Evolutionary conservation across 495 filamentous ascomycete genomes (phyloP), one percentile per base, ranked within the genome.

Genomic region (Aspergillus bertholletiae): DNA sequence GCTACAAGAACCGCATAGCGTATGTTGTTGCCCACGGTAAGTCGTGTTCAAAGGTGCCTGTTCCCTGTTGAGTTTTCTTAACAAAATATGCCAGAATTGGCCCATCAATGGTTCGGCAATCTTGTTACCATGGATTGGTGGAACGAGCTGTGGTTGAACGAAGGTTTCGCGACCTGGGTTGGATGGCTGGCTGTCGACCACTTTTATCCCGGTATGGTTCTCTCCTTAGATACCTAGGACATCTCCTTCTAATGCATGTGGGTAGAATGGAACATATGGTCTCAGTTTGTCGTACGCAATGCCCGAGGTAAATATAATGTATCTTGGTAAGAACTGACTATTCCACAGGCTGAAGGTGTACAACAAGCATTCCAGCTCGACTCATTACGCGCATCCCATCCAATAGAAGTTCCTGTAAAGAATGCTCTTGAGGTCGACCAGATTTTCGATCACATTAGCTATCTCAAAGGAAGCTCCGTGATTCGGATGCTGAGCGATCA

Each of bases 101-200:
- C 94, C 26, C 94, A 98, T 70, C 94, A 97, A 74, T 98, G 94
- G 94, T 98, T 97, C 64, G 94, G 94, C 27, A 96, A 98, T 66
- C 82, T 97, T 17, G 94, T 97, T 17, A 82, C 79, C 2, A 80
- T 82, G 76, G 82, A 86, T 59, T 88, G 84, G 82, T 97, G 94
- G 94, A 92, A 88, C 66, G 94, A 96, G 69, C 79, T 98, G 21
- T 98, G 94, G 93, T 81, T 97, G 12, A 95, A 95, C 56, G 93
- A 97, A 69, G 93, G 92, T 2, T 98, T 98, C 70, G 94, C 94
- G 21, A 98, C 94, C 5, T 97, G 93, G 94, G 90, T 96, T 46
- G 93, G 93, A 46, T 98, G 93, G 93, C 80, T 91, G 47, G 93
- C 93, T 15, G 85, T 90, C 21, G 89, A 96, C 69, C 83, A 94